A percentile compares a stretch with the other conserved stretches of the same genome.
Conservation (phyloP, 169 alveolate species). For the Cyclospora cayetanensis region DNA sequence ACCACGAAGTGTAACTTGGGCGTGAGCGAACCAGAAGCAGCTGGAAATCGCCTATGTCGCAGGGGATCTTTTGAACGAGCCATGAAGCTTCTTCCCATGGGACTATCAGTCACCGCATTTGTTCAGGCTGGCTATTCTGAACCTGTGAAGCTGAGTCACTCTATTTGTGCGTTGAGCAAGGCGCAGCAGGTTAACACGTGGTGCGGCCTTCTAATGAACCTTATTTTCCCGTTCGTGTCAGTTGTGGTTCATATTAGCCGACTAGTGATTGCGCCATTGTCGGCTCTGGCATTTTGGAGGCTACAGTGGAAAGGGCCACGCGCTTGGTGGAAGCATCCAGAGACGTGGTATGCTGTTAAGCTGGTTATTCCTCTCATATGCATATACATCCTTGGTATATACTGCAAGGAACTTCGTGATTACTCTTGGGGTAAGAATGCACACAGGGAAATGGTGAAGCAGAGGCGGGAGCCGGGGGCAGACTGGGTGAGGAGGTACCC, state of each 20-base stretch:
- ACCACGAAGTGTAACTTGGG: too few species aligned
- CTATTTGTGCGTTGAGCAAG: conserved; percentile 30
- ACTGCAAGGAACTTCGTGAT: conserved; percentile 15
- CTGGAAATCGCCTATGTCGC: too few species aligned
- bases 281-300: conserved; percentile 47
- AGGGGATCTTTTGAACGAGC: conserved; percentile 10
- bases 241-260: conserved; percentile 36
- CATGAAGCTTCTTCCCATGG: conserved; percentile 34
- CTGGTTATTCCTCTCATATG: conserved; percentile 32
- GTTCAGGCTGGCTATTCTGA: conserved; percentile 55
- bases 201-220: conserved; percentile 5
- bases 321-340: conserved; percentile 71
- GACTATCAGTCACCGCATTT: conserved; percentile 42
- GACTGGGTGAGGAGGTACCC: background rate
- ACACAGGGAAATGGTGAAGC: background rate
- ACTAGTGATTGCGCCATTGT: background rate
- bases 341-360: conserved; percentile 60
- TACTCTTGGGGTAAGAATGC: conserved; percentile 70
- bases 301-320: conserved; percentile 57
- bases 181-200: conserved; percentile 59
- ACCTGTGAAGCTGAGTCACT: conserved; percentile 56
- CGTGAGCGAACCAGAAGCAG: too few species aligned
- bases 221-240: conserved; percentile 49
- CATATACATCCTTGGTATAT: conserved; percentile 48
- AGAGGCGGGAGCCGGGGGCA: background rate